phyloP scores from a whole-genome alignment of 2,329 filamentous ascomycete genomes.

The Podosphaera aphanis region DNA sequence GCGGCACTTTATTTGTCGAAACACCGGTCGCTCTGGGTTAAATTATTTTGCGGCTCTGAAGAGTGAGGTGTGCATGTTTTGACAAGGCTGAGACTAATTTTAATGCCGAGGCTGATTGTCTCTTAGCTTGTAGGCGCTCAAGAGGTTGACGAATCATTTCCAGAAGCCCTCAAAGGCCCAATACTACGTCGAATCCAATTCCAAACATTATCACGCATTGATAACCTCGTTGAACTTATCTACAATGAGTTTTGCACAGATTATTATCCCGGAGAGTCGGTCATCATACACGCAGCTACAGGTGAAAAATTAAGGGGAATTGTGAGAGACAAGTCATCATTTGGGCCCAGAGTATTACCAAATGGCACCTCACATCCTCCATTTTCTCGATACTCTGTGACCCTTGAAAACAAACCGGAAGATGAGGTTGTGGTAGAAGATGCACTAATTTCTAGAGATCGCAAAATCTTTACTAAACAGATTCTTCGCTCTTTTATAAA shows the following conservation, averaged over 20 bases:
- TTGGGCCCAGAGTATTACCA: slow-evolving; percentile 34
- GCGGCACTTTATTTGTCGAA: slow-evolving; percentile 80
- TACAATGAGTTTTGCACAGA: slow-evolving; percentile 68
- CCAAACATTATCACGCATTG: slow-evolving; percentile 68
- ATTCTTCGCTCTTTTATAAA: slow-evolving; percentile 87
- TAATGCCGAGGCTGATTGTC: slow-evolving; percentile 11
- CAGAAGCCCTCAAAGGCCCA: slow-evolving; percentile 72
- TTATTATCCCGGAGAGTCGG: slow-evolving; percentile 73
- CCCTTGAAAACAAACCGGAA: slow-evolving; percentile 39
- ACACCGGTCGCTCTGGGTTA: slow-evolving; percentile 75
- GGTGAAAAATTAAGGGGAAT: slow-evolving; percentile 49
- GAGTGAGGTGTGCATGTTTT: slow-evolving; percentile 47
- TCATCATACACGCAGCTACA: slow-evolving; percentile 46
- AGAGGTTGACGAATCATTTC: slow-evolving; percentile 80
- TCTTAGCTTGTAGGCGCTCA: slow-evolving; percentile 50
- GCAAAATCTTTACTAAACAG: slow-evolving; percentile 82
- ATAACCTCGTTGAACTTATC: slow-evolving; percentile 47
- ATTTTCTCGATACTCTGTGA: slow-evolving; percentile 61
- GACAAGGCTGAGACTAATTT: slow-evolving; percentile 1
- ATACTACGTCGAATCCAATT: slow-evolving; percentile 82
- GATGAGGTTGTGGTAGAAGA: slow-evolving; percentile 62
- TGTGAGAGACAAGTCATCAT: slow-evolving; percentile 67
- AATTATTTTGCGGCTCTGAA: slow-evolving; percentile 82
- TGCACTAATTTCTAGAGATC: slow-evolving; percentile 62
- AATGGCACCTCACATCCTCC: slow-evolving; percentile 50